A percentile compares a stretch with the other conserved stretches of the same genome.
These are phyloP conservation scores for Aphanomyces invadans DNA, from an alignment of 352 stramenopile species.

Conservation along the genomic window DNA sequence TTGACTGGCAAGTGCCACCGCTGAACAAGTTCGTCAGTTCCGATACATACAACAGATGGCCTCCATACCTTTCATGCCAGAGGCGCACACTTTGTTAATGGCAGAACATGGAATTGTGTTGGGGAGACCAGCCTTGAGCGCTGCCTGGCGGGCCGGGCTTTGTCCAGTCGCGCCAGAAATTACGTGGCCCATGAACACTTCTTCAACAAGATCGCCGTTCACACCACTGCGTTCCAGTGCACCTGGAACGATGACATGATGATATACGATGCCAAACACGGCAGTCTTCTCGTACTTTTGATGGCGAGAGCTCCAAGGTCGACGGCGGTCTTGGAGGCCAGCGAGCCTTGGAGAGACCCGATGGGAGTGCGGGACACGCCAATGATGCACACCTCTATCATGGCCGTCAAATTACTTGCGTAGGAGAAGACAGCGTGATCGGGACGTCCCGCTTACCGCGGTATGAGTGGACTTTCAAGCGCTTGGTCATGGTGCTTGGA, in stretches of 20 bases:
- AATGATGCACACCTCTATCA: conserved; percentile 89
- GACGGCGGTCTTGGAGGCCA: conserved; percentile 81
- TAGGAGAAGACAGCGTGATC: background rate
- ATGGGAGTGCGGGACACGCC: conserved; percentile 95
- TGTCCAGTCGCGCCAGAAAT: conserved; percentile 94
- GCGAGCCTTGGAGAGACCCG: conserved; percentile 89
- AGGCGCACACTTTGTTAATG: conserved; percentile 98
- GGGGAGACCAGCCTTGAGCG: conserved; percentile 58
- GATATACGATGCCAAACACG: background rate
- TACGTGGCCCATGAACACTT: conserved; percentile 97
- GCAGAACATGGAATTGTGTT: conserved; percentile 92
- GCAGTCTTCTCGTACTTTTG: conserved; percentile 33
- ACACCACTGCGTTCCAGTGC: conserved; percentile 69
- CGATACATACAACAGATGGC: no score
- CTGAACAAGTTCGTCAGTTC: conserved; percentile 27
- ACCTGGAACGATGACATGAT: conserved; percentile 23
- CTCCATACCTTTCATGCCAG: conserved; percentile 86
- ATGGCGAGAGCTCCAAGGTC: conserved; percentile 93
- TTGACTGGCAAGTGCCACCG: conserved; percentile 76
- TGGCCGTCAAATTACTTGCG: background rate
- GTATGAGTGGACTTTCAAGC: conserved; percentile 5
- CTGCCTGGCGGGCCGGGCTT: conserved; percentile 91
- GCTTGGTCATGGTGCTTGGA: conserved; percentile 5
- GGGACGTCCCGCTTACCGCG: no score
- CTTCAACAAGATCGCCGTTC: conserved; percentile 79